phyloP scores from a whole-genome alignment of 2,329 filamentous ascomycete genomes.

The Botrytis deweyae region DNA sequence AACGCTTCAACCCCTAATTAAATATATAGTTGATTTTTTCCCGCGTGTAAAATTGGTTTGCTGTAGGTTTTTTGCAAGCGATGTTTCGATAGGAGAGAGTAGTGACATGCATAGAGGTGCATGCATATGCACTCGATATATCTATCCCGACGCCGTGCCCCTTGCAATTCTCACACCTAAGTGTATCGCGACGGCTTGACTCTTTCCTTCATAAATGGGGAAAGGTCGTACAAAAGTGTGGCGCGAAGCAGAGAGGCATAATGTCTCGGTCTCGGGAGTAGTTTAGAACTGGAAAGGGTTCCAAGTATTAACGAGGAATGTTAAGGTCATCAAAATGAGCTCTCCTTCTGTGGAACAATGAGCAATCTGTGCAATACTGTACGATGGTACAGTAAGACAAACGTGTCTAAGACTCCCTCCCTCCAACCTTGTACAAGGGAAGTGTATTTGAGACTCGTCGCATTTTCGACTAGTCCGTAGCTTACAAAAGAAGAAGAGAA shows the following conservation, averaged over 20 bases:
- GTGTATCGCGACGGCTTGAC: background rate
- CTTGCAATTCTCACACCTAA: background rate
- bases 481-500: background rate
- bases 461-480: background rate
- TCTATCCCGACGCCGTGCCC: background rate
- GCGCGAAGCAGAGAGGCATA: background rate
- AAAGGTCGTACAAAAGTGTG: background rate
- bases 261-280: background rate
- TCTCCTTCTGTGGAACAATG: background rate
- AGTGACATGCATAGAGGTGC: background rate
- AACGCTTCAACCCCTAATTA: background rate
- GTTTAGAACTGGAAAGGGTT: background rate
- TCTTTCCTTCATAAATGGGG: background rate
- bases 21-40: background rate
- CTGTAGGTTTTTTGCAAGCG: background rate
- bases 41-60: background rate
- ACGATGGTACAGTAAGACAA: background rate
- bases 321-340: background rate
- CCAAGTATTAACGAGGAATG: background rate
- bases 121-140: background rate
- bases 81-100: background rate
- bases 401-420: background rate
- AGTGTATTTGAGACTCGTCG: background rate
- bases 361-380: background rate
- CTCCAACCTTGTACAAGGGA: background rate